Base-by-base conservation (phyloP, 148 eudicot genomes). In the Fagopyrum esculentum region DNA sequence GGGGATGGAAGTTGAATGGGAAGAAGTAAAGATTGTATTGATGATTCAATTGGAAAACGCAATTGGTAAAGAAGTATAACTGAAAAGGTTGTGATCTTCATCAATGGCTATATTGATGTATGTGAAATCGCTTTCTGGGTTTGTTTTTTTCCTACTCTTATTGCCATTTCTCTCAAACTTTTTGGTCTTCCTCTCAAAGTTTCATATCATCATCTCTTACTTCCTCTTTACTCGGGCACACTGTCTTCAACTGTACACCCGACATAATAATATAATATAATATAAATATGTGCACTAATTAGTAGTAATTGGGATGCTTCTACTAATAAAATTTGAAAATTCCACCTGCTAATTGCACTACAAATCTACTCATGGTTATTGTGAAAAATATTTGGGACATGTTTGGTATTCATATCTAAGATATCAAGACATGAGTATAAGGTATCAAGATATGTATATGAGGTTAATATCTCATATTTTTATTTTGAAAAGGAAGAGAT, bases 181-280 rank as follows among this genome's bases (percentile, higher is more conserved):
- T 60, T 26, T 22, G 40, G 66, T 60, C 66, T 60, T 26, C 40
- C 12, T 60, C 40, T 35, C 40, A 35, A 35, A 35, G 40, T 35
- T 35, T 35, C 40, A 35, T 35, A 35, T 35, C 40, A 35, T 60
- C 35, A 60, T 60, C 66, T 60, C 66, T 60, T 30, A 60, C 66
- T 60, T 63, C 45, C 69, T 63, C 69, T 63, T 30, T 63, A 63
- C 69, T 63, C 45, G 69, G 69, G 30, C 45, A 63, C 47, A 66
- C 71, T 66, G 71, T 40, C 71, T 66, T 66, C 71, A 15, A 66
- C 71, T 35, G 71, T 40, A 63, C 69, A 22, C 69, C 69, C 12
- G 69, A 63, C 15, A 13, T 19, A 57, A 59, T 59, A 30, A 64
- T 8, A 49, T 35, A 64, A 40, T 12, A 12, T 12, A 30, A 64